Conservation (phyloP, 768 basidiomycete genomes). For the Boletus rex-veris region DNA sequence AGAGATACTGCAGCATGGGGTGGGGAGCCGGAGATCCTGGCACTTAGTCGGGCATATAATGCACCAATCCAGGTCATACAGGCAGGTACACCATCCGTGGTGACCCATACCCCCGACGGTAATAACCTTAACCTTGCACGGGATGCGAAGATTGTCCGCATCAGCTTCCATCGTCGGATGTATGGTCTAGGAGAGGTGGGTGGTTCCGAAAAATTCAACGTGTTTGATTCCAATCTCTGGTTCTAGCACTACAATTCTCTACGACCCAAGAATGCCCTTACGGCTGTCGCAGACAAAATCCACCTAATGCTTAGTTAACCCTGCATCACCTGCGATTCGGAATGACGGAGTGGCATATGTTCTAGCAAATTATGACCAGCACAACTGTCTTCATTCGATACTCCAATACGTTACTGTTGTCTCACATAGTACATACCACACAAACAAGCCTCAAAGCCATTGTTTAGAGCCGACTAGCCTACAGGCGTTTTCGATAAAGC, state of each 20-base stretch:
- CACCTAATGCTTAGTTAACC: slow-evolving; percentile 29
- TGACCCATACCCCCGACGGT: slow-evolving; percentile 68
- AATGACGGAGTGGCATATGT: background rate
- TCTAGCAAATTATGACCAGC: background rate
- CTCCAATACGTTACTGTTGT: too few relatives aligned
- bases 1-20: slow-evolving; percentile 92
- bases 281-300: slow-evolving; percentile 30
- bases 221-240: slow-evolving; percentile 3
- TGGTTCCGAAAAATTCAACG: slow-evolving; percentile 2
- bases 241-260: slow-evolving; percentile 85
- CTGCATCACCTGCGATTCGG: background rate
- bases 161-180: slow-evolving; percentile 92
- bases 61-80: slow-evolving; percentile 92
- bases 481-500: too few relatives aligned
- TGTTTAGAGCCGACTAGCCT: slow-evolving; percentile 1
- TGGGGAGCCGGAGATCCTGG: slow-evolving; percentile 95
- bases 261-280: slow-evolving; percentile 46
- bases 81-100: slow-evolving; percentile 72
- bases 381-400: background rate
- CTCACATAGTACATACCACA: slow-evolving; percentile 9
- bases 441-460: background rate
- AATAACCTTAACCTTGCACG: slow-evolving; percentile 24
- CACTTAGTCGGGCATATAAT: slow-evolving; percentile 74
- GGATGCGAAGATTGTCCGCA: slow-evolving; percentile 49
- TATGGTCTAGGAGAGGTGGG: slow-evolving; percentile 95